Base-by-base conservation (phyloP, 257 asterid genomes). In the Osmanthus fragrans region DNA sequence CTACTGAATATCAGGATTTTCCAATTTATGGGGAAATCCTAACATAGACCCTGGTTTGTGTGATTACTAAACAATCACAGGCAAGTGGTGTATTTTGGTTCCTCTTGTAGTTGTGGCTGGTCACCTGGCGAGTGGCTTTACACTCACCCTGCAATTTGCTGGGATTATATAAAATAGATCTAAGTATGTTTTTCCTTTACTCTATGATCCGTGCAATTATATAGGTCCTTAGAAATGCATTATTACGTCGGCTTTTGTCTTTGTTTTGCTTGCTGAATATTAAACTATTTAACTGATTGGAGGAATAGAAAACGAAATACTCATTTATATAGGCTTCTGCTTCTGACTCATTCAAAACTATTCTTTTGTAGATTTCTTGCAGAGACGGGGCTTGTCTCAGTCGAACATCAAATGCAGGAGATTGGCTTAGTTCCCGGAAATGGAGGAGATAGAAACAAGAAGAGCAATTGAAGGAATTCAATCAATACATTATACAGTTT, bases 361-460 rank as follows among this genome's bases (percentile, higher is more conserved):
- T 80, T 65, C 13, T 79, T 70, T 21, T 76, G 81, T 84, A 93
- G 98, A 80, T 95, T 93, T 86, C 94, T 93, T 72, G 90, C 91
- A 32, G 94, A 93, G 81, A 95, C 97, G 0, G 97, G 97, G 39
- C 89, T 95, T 66, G 99, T 93, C 78, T 88, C 98, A 0, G 91
- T 94, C 25, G 94, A 95, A 82, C 87, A 90, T 75, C 97, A 91
- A 82, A 89, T 91, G 96, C 85, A 88, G 78, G 98, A 93, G 84
- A 81, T 93, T 69, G 97, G 98, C 37, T 86, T 95, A 79, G 88
- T 86, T 72, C 81, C 81, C 25, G 85, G 81, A 87, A 83, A 70
- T 42, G 79, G 23, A 27, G 84, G 71, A 72, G 88, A 87, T 29
- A 78, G 32, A 66, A 83, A 69, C 88, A 87, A 78, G 80, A 92